Conservation (phyloP, 2,329 filamentous ascomycete species). For the Calonectria pauciramosa region DNA sequence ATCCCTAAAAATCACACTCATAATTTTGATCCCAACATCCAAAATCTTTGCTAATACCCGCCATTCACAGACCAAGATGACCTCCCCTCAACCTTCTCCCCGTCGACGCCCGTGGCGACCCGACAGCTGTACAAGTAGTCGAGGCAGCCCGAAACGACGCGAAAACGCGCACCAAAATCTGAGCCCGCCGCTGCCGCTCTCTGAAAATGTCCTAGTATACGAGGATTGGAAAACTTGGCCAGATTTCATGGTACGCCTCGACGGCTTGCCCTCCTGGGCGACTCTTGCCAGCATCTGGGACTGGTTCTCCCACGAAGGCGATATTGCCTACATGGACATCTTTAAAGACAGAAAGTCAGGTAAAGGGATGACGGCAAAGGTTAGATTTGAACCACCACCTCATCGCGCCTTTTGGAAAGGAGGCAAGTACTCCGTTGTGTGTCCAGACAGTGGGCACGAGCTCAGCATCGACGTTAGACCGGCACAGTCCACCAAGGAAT, state of each 20-base stretch:
- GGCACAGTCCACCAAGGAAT: slow-evolving; percentile 8
- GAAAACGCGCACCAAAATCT: not conserved
- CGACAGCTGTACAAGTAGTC: not conserved
- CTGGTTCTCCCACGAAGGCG: slow-evolving; percentile 66
- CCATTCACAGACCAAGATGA: not conserved
- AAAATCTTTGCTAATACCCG: not conserved
- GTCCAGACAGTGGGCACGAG: slow-evolving; percentile 36
- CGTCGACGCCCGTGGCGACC: not conserved
- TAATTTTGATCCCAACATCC: too few species aligned
- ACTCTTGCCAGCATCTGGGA: slow-evolving; percentile 63
- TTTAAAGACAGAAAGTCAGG: slow-evolving; percentile 41
- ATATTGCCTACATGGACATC: slow-evolving; percentile 70
- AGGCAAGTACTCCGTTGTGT: slow-evolving; percentile 44
- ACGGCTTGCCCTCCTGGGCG: slow-evolving; percentile 51
- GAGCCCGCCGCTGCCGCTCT: not conserved
- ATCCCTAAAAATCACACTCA: not conserved
- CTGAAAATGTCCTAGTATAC: not conserved
- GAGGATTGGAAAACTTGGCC: slow-evolving; percentile 53
- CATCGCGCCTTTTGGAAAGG: slow-evolving; percentile 64
- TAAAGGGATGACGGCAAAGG: slow-evolving; percentile 51
- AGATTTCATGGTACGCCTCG: slow-evolving; percentile 49
- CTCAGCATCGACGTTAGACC: slow-evolving; percentile 36
- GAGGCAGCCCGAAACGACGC: not conserved
- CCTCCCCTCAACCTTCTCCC: not conserved
- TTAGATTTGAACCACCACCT: slow-evolving; percentile 73